Evolutionary conservation across 768 basidiomycete species (phyloP), one percentile per base, ranked within the genome.

Genomic region (Hysterangium stoloniferum): DNA sequence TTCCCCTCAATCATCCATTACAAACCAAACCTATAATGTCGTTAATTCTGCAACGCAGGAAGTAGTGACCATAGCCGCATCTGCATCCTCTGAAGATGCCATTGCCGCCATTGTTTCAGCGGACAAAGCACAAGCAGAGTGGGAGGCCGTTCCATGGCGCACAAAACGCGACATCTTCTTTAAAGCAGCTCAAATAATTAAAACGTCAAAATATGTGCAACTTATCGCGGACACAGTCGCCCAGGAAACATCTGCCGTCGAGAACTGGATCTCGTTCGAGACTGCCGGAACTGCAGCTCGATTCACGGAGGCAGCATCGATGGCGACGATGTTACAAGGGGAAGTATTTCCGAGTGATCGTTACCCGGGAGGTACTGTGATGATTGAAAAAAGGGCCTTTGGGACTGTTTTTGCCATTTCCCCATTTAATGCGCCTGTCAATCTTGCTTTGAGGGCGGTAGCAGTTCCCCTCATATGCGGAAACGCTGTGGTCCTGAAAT

Each of bases 401-500:
- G 79, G 79, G 2, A 78, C 77, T 5, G 78, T 78, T 17, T 68
- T 77, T 47, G 70, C 72, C 4, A 75, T 79, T 3, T 66, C 73
- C 2, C 77, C 79, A 0, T 80, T 76, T 77, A 51, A 51, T 25
- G 72, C 72, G 1, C 76, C 79, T 0, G 55, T 74, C 11, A 56
- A 58, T 1, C 64, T 82, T 7, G 65, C 74, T 0, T 45, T 79
- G 15, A 63, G 75, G 11, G 72, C 76, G 0, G 59, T 76, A 8
- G 68, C 66, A 1, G 54, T 71, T 11, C 75, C 78, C 0, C 59
- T 79, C 28, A 56, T 79, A 1, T 77, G 77, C 47, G 79, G 79
- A 1, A 80, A 80, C 58, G 76, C 78, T 0, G 71, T 76, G 3
- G 68, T 80, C 3, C 58, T 80, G 37, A 77, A 76, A 52, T 69